Conservation (phyloP, 768 basidiomycete species). For the Boletus sensibilis region DNA sequence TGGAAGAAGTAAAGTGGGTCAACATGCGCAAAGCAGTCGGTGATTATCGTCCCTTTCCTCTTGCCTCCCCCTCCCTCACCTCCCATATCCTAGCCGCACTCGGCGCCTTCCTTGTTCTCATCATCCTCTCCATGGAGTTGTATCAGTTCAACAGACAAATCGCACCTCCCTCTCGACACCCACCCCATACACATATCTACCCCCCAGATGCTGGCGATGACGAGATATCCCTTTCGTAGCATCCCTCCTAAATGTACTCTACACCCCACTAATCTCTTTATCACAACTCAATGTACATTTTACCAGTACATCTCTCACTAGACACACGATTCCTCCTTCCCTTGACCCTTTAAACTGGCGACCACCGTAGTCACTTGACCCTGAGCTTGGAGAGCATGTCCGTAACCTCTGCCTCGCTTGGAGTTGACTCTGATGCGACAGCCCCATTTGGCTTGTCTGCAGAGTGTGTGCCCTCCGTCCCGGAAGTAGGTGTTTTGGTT, state of each 20-base stretch:
- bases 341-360: not conserved
- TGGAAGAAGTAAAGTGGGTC: conserved; percentile 87
- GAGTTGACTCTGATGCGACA: conserved; percentile 14
- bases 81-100: conserved; percentile 50
- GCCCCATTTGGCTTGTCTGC: conserved; percentile 25
- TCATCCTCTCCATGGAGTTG: conserved; percentile 70
- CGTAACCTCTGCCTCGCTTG: conserved; percentile 38
- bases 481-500: conserved; percentile 26
- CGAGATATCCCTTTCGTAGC: conserved; percentile 18
- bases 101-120: conserved; percentile 62
- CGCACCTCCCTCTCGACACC: conserved; percentile 12
- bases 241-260: conserved; percentile 8
- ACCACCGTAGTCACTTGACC: conserved; percentile 41
- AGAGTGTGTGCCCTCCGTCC: conserved; percentile 27
- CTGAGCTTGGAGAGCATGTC: conserved; percentile 57
- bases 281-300: not conserved
- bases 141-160: conserved; percentile 41
- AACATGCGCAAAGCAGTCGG: conserved; percentile 84
- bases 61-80: not conserved
- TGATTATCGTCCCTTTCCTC: conserved; percentile 35
- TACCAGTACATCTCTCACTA: not conserved
- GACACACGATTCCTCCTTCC: not conserved
- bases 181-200: not conserved
- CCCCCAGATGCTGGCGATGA: conserved; percentile 4
- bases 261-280: conserved; percentile 16